Percentiles rank a stretch among this genome's conserved stretches.
Conservation (phyloP, 176 grass and related monocot species). For the Aegilops tauschii region DNA sequence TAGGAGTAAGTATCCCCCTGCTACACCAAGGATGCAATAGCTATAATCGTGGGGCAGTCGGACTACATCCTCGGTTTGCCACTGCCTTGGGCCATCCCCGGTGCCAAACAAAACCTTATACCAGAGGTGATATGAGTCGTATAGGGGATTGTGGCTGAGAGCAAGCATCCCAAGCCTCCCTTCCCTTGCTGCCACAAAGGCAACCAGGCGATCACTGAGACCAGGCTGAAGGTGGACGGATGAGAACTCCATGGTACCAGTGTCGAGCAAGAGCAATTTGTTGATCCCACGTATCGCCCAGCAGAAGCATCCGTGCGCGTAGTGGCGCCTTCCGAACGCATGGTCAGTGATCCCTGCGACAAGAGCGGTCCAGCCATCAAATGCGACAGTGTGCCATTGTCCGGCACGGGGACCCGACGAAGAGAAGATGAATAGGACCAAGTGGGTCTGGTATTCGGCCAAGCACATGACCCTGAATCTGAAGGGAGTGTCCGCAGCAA, state of each 20-base stretch:
- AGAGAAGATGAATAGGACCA: not conserved
- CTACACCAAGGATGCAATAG: not conserved
- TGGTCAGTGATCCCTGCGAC: not conserved
- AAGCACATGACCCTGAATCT: not conserved
- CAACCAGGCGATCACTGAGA: too few relatives aligned
- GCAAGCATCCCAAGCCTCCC: not conserved
- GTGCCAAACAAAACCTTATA: too few relatives aligned
- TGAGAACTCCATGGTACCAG: not conserved
- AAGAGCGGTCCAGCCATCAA: not conserved
- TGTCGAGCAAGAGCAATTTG: not conserved
- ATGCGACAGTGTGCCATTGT: not conserved
- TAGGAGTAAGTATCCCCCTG: not conserved
- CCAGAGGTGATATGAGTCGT: too few relatives aligned
- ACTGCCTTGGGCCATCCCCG: not conserved
- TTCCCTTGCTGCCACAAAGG: not conserved
- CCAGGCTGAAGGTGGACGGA: not conserved
- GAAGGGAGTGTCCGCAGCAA: too few relatives aligned
- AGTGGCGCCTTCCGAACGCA: not conserved
- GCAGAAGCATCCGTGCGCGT: not conserved
- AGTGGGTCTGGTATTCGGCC: not conserved
- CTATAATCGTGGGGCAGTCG: not conserved
- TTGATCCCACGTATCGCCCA: not conserved
- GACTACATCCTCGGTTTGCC: not conserved
- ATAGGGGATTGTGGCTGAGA: too few relatives aligned
- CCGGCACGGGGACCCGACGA: not conserved